Evolutionary conservation across 2,329 filamentous ascomycete genomes (phyloP), one percentile per base, ranked within the genome.

Genomic region (Eutypa lata): DNA sequence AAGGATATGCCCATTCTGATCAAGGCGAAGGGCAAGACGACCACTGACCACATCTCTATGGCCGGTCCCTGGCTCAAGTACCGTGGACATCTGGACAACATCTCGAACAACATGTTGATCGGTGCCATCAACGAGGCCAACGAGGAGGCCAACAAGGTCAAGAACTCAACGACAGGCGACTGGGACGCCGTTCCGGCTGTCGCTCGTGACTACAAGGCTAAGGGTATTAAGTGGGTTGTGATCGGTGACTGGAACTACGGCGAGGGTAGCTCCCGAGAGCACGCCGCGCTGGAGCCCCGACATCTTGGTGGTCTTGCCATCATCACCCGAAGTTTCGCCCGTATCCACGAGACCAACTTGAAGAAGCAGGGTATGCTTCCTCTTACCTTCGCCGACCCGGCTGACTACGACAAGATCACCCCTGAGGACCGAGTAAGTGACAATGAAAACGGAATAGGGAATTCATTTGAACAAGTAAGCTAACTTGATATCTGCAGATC

Each of bases 361-460:
- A 99, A 99, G 90, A 99, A 99, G 88, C 94, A 99, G 86, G 94
- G 94, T 78, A 97, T 99, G 93, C 89, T 99, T 78, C 94, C 94
- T 68, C 84, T 99, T 61, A 97, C 92, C 67, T 99, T 99, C 79
- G 77, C 85, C 53, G 87, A 97, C 71, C 93, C 93, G 53, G 93
- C 88, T 72, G 94, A 99, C 76, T 99, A 99, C 76, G 94, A 99
- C 75, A 96, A 90, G 84, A 92, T 99, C 75, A 85, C 88, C 72
- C 89, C 91, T 62, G 87, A 94, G 57, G 94, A 96, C 82, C 92
- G 88, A 78, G 86, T 80, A 69, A 64, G 70, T 69, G 58, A 43
- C 14, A 22, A 13, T n/a, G 7, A 21, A 43, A 14, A 18, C 21
- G n/a, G 24, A 50, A 3, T 53, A 7, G 7, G 21, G n/a, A 13